These are phyloP conservation scores for Nymphaea colorata DNA, from an alignment of 164 flowering plant species.

Conservation along the genomic window DNA sequence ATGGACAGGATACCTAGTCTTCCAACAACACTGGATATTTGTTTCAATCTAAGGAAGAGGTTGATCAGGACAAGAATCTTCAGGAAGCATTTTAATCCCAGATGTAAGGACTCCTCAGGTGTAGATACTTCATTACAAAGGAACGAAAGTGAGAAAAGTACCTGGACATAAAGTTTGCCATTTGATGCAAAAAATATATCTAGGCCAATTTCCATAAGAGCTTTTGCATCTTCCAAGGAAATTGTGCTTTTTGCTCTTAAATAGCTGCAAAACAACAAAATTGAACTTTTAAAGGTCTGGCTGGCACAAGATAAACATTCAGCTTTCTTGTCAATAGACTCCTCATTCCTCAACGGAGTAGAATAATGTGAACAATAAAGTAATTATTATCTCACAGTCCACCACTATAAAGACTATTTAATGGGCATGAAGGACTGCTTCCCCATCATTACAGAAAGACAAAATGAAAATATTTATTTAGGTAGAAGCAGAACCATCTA, in stretches of 20 bases:
- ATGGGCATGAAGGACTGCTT: too few species aligned
- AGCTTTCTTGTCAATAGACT: background rate
- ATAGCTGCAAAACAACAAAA: constrained; percentile 39
- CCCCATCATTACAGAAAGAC: too few species aligned
- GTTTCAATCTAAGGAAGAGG: background rate
- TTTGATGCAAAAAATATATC: constrained; percentile 47
- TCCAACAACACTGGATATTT: background rate
- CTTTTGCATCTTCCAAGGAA: constrained; percentile 54
- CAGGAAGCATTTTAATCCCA: background rate
- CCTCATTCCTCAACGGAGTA: background rate
- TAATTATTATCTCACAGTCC: background rate
- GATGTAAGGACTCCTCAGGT: background rate
- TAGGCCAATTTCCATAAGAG: constrained; percentile 47
- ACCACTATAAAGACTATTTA: background rate
- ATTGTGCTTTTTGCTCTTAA: constrained; percentile 88
- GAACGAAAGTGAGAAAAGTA: constrained; percentile 6
- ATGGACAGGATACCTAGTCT: background rate
- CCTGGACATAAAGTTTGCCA: constrained; percentile 80
- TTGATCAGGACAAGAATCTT: background rate
- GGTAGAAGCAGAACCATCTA: too few species aligned
- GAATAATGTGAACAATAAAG: background rate
- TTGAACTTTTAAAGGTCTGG: background rate
- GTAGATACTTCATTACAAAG: background rate
- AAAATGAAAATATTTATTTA: too few species aligned
- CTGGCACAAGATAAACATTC: background rate